These are phyloP conservation scores for Cyanidiococcus yangmingshanensis DNA, from an alignment of 23 red algal genomes.

Conservation along the genomic window DNA sequence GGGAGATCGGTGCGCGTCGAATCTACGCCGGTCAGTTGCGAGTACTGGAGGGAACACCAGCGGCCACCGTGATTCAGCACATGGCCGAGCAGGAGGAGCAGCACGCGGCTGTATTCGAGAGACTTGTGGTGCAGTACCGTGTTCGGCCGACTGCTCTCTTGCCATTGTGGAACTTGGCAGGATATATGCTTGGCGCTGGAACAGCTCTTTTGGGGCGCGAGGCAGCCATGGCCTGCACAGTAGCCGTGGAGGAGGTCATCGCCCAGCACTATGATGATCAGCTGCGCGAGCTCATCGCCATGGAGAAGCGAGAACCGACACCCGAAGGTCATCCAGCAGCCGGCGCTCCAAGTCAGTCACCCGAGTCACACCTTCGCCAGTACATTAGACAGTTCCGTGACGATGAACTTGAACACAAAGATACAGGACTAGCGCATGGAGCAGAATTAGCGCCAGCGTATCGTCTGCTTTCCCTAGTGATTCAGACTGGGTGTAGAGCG, in stretches of 20 bases:
- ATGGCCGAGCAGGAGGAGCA: slow-evolving; percentile 91
- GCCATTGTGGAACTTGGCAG: slow-evolving; percentile 85
- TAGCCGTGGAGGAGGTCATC: slow-evolving; percentile 96
- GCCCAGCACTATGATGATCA: slow-evolving; percentile 94
- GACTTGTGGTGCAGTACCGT: slow-evolving; percentile 48
- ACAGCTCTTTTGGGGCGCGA: slow-evolving; percentile 79
- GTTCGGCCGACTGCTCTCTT: slow-evolving; percentile 82
- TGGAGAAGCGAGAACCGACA: neutral
- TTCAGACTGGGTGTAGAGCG: slow-evolving; percentile 64
- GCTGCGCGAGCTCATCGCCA: slow-evolving; percentile 44
- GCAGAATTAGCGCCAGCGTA: slow-evolving; percentile 71
- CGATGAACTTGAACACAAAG: slow-evolving; percentile 96
- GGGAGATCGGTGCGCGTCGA: slow-evolving; percentile 85
- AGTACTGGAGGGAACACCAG: slow-evolving; percentile 56
- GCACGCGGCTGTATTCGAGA: slow-evolving; percentile 68
- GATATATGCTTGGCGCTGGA: slow-evolving; percentile 67
- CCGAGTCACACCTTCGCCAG: slow-evolving; percentile 30
- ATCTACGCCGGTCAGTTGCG: slow-evolving; percentile 95
- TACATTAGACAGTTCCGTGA: slow-evolving; percentile 79
- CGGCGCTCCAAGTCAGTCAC: neutral
- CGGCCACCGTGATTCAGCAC: slow-evolving; percentile 62
- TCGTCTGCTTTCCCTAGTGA: slow-evolving; percentile 43
- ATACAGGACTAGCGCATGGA: slow-evolving; percentile 75
- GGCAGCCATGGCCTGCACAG: slow-evolving; percentile 97
- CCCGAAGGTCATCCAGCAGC: neutral